A percentile compares a stretch with the other conserved stretches of the same genome.
Conservation (phyloP, 306 rosid genomes). For the Acacia melanoxylon region DNA sequence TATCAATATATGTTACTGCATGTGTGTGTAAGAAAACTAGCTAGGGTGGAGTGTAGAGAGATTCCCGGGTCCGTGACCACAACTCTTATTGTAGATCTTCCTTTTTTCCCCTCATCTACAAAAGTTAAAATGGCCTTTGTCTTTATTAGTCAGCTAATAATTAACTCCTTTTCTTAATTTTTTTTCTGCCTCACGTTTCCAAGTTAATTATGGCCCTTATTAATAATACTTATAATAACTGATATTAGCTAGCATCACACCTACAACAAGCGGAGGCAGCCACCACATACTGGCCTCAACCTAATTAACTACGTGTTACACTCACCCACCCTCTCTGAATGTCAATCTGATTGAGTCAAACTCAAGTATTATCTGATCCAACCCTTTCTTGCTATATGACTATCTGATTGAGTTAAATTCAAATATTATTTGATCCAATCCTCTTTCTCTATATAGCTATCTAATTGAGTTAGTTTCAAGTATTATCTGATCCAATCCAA, state of each 20-base stretch:
- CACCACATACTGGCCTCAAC: not conserved
- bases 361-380: too few species aligned
- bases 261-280: not conserved
- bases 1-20: too few species aligned
- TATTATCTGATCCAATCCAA: too few species aligned
- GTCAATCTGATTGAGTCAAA: too few species aligned
- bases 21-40: not conserved
- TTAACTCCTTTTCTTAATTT: not conserved
- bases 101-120: not conserved
- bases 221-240: not conserved
- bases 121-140: not conserved
- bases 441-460: not conserved
- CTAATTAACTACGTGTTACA: conserved; percentile 45
- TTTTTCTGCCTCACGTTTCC: not conserved
- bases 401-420: too few species aligned
- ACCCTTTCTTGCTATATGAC: not conserved
- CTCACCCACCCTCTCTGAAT: conserved; percentile 4
- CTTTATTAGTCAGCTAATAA: not conserved
- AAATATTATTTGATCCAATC: too few species aligned
- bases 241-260: conserved; percentile 32
- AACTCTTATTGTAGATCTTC: not conserved
- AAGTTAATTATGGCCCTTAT: conserved; percentile 36
- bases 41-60: conserved; percentile 11
- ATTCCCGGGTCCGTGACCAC: conserved; percentile 68
- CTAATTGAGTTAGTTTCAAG: too few species aligned